Evolutionary conservation across 164 flowering plant species (phyloP).

Genomic region (Annona squamosa): DNA sequence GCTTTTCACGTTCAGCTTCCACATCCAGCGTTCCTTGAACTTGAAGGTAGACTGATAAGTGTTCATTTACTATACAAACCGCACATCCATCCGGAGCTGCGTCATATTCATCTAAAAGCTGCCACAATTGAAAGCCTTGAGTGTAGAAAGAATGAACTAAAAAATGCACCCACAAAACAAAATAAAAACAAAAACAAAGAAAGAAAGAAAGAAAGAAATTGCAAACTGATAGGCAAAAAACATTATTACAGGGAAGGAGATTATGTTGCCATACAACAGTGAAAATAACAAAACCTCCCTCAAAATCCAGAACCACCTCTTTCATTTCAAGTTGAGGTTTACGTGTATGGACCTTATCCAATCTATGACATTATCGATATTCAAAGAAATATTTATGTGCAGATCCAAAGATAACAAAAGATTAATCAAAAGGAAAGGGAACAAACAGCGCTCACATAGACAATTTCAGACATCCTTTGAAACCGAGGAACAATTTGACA

Average conservation of each 20-base stretch:
- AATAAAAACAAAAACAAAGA: background rate
- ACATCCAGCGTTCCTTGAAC: slow-evolving; percentile 54
- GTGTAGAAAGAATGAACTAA: background rate
- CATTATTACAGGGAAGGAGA: background rate
- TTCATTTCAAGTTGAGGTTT: background rate
- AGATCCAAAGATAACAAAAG: background rate
- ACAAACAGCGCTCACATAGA: background rate
- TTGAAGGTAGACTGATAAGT: slow-evolving; percentile 63
- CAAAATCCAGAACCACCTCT: background rate
- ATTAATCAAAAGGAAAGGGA: background rate
- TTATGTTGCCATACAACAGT: background rate
- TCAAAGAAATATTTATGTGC: background rate
- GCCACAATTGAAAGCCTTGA: slow-evolving; percentile 7
- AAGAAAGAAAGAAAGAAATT: background rate
- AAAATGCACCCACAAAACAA: background rate
- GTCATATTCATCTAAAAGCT: slow-evolving; percentile 59
- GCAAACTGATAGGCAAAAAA: too few species aligned
- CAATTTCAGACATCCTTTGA: background rate
- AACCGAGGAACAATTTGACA: background rate
- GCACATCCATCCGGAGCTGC: slow-evolving; percentile 61
- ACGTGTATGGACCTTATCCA: background rate
- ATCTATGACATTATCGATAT: background rate
- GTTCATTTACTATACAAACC: slow-evolving; percentile 65
- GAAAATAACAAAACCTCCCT: background rate
- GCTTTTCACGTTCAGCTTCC: slow-evolving; percentile 72